Percentiles rank a stretch among this genome's conserved stretches.
phyloP scores from a whole-genome alignment of 352 stramenopile genomes.

The Pythium biforme region DNA sequence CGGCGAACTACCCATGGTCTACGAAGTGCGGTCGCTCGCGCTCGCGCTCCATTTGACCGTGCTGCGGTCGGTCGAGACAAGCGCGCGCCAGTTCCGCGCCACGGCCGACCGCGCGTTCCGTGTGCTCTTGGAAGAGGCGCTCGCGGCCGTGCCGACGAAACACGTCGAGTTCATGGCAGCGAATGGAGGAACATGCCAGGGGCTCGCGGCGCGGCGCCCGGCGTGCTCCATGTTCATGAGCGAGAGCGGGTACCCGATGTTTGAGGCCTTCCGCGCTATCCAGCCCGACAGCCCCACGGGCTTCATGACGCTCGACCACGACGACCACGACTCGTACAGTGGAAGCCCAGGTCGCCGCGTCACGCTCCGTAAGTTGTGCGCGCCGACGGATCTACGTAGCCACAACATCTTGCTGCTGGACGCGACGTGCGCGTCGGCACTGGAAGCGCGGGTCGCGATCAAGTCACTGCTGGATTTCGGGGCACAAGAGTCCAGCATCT shows the following conservation, averaged over 20 bases:
- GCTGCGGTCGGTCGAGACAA: slow-evolving; percentile 17
- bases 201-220: slow-evolving; percentile 8
- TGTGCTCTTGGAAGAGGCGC: slow-evolving; percentile 33
- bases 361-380: slow-evolving; percentile 25
- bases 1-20: slow-evolving; percentile 21
- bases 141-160: slow-evolving; percentile 21
- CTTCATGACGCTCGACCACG: slow-evolving; percentile 30
- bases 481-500: slow-evolving; percentile 27
- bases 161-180: slow-evolving; percentile 21
- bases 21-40: slow-evolving; percentile 25
- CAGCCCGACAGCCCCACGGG: slow-evolving; percentile 27
- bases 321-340: background rate
- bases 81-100: slow-evolving; percentile 13
- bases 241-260: slow-evolving; percentile 28
- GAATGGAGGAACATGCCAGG: slow-evolving; percentile 9
- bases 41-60: slow-evolving; percentile 27
- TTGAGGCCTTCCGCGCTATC: slow-evolving; percentile 29
- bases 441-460: slow-evolving; percentile 28
- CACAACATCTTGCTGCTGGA: slow-evolving; percentile 37
- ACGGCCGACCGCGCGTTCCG: slow-evolving; percentile 26
- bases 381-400: slow-evolving; percentile 21
- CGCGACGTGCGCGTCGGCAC: slow-evolving; percentile 25
- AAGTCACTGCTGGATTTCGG: slow-evolving; percentile 38
- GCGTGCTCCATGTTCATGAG: slow-evolving; percentile 26
- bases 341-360: background rate